Evolutionary conservation across 2,329 filamentous ascomycete genomes (phyloP).

Genomic region (Cadophora luteo-olivacea): DNA sequence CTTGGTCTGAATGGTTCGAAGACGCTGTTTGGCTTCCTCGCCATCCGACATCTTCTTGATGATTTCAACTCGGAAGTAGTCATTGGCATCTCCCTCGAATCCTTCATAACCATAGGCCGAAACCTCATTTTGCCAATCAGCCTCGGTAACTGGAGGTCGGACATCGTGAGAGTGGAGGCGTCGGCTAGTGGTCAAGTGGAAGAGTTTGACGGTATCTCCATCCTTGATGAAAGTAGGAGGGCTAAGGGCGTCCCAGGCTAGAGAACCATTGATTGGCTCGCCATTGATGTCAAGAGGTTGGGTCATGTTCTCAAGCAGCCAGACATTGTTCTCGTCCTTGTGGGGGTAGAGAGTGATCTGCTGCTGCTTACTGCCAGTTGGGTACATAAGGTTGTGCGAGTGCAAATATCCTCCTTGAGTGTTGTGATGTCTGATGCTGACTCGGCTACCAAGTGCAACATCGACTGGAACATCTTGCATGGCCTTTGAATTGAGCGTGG

Average conservation of each 20-base stretch:
- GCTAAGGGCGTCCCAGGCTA: conserved; percentile 79
- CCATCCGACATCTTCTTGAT: conserved; percentile 87
- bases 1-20: conserved; percentile 95
- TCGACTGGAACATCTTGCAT: conserved; percentile 97
- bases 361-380: conserved; percentile 96
- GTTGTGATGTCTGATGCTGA: conserved; percentile 90
- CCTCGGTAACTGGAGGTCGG: conserved; percentile 83
- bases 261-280: conserved; percentile 77
- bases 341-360: conserved; percentile 98
- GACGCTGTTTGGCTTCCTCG: conserved; percentile 77
- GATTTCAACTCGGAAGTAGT: conserved; percentile 94
- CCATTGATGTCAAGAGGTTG: conserved; percentile 82
- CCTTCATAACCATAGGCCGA: conserved; percentile 98
- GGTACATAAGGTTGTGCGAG: conserved; percentile 97
- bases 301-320: conserved; percentile 94
- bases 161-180: conserved; percentile 97
- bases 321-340: conserved; percentile 98
- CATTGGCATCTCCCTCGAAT: conserved; percentile 96
- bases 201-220: conserved; percentile 81
- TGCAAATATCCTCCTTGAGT: conserved; percentile 98
- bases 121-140: conserved; percentile 94
- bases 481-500: conserved; percentile 92
- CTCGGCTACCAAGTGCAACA: conserved; percentile 84
- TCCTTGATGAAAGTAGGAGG: conserved; percentile 76
- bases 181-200: conserved; percentile 82